Evolutionary conservation across 2,329 filamentous ascomycete species (phyloP).

Genomic region (Ambrosiella beaveri): DNA sequence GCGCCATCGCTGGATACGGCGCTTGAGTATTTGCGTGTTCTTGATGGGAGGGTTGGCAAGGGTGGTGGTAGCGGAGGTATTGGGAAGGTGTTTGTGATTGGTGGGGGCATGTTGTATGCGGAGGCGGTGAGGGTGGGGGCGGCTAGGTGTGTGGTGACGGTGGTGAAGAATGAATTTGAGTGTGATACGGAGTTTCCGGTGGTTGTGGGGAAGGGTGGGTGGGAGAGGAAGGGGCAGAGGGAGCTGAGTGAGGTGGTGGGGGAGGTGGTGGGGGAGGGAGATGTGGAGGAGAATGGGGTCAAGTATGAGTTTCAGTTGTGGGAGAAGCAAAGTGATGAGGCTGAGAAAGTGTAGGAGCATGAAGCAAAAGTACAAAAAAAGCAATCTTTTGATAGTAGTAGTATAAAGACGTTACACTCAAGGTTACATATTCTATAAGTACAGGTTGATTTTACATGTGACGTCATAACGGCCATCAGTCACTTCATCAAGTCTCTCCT

Average conservation of each 20-base stretch:
- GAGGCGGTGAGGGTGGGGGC: constrained; percentile 42
- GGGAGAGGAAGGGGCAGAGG: constrained; percentile 34
- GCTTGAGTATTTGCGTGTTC: constrained; percentile 26
- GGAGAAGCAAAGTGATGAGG: constrained; percentile 31
- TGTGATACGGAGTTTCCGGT: constrained; percentile 62
- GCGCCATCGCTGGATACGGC: constrained; percentile 42
- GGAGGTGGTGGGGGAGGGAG: constrained; percentile 39
- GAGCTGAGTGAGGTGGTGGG: constrained; percentile 48
- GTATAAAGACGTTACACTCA: not conserved
- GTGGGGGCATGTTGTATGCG: constrained; percentile 71
- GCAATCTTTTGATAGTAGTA: not conserved
- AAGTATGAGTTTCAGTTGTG: constrained; percentile 60
- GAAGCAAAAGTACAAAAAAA: not conserved
- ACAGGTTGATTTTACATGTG: constrained; percentile 5
- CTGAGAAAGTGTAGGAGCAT: not conserved
- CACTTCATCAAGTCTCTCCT: not conserved
- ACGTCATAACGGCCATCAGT: not conserved
- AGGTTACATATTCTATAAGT: constrained; percentile 1
- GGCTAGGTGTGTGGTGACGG: constrained; percentile 50
- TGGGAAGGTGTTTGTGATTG: constrained; percentile 66
- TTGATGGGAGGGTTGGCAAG: constrained; percentile 8
- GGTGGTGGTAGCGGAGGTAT: constrained; percentile 17
- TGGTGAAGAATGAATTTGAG: constrained; percentile 50
- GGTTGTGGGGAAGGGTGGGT: constrained; percentile 31
- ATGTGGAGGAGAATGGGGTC: constrained; percentile 45